Evolutionary conservation across 768 basidiomycete species (phyloP).

Genomic region (Chalciporus piperatus): DNA sequence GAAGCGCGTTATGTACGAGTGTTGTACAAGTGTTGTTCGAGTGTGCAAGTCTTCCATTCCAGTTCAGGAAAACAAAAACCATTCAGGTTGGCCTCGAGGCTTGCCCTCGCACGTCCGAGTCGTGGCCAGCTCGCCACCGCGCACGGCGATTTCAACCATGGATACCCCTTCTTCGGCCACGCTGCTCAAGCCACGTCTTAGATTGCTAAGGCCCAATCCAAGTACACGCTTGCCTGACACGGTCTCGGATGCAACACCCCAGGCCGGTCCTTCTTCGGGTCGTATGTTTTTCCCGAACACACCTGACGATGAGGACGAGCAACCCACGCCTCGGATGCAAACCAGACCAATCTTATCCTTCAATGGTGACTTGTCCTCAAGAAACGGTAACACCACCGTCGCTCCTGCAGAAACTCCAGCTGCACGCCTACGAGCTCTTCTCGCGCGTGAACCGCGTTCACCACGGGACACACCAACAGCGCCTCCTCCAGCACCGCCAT

Average conservation of each 20-base stretch:
- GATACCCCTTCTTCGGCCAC: constrained; percentile 13
- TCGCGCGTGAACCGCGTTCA: constrained; percentile 49
- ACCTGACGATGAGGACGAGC: constrained; percentile 29
- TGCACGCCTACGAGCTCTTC: constrained; percentile 59
- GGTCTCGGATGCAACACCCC: constrained; percentile 20
- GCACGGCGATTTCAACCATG: constrained; percentile 15
- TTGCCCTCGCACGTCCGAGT: constrained; percentile 19
- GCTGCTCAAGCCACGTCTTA: constrained; percentile 20
- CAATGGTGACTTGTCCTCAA: constrained; percentile 5
- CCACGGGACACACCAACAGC: constrained; percentile 28
- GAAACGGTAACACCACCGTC: constrained; percentile 7
- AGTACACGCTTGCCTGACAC: constrained; percentile 12
- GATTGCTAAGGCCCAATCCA: constrained; percentile 18
- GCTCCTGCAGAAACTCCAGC: constrained; percentile 47
- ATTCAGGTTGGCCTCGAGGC: constrained; percentile 11
- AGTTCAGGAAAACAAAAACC: constrained; percentile 12
- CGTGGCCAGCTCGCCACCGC: constrained; percentile 2
- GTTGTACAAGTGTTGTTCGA: no score
- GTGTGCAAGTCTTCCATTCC: background rate
- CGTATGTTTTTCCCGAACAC: constrained; percentile 9
- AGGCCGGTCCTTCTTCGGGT: constrained; percentile 16
- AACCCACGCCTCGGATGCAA: constrained; percentile 30
- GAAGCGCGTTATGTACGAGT: no score
- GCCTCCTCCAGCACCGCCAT: constrained; percentile 22
- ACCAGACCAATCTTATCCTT: constrained; percentile 17